Base-by-base conservation (phyloP, 2,329 filamentous ascomycete genomes). In the Claviceps monticola region DNA sequence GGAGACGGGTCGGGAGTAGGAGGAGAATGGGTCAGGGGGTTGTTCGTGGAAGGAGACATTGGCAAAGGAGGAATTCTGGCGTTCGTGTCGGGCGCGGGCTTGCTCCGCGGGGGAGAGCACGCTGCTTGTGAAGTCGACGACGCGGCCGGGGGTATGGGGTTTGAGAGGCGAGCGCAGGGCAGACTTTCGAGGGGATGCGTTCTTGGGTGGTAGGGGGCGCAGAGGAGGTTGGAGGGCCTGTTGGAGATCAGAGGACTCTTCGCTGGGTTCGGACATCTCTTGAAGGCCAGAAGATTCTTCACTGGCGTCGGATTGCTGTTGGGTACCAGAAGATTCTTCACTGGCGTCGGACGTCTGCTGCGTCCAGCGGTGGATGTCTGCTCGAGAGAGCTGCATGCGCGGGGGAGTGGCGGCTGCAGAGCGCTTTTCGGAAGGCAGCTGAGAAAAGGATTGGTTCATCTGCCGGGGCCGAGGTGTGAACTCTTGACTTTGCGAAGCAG, bases 161-260 rank as follows among this genome's bases (percentile, higher is more conserved):
- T 81, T 82, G 17, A 78, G 60, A 0, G 77, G 75, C 4, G 78
- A 79, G 17, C 78, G 72, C 23, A 82, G 63, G 56, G 71, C 76
- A 1, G 78, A 81, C 59, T 81, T 82, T 8, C 64, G 68, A 0
- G 78, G 78, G 1, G 77, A 80, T 4, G 72, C 71, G n/a, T 71
- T 68, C 54, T 69, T 73, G 49, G 73, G 68, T 13, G 76, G 76
- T 3, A 73, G 65, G 2, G 74, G 72, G 6, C 73, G 71, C 21
- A 76, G 69, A n/a, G 69, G 58, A 4, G 67, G 68, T 3, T 34
- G 29, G 9, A 34, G 29, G 9, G 42, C 13, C 21, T 14, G 42
- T 16, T 63, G 67, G 19, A 38, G 66, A 49, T 68, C 65, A 2
- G 61, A 59, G 1, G 71, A 69, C 11, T 64, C 63, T 14, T 70